Base-by-base conservation (phyloP, 441 rosid genomes). In the Pelargonium hybrid region DNA sequence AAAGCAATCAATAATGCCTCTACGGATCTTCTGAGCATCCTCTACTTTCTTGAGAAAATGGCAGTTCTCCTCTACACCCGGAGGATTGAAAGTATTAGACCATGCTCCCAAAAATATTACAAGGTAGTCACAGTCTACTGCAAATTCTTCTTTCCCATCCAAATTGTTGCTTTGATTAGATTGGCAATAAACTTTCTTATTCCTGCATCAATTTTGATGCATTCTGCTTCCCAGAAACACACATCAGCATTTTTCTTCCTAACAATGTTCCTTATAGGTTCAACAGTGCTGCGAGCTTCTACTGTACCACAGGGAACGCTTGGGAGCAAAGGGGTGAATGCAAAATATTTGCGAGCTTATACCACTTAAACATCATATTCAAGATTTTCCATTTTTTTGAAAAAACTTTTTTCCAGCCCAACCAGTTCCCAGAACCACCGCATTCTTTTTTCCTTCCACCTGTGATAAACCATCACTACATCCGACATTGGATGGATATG, bases 41-140 rank as follows among this genome's bases (percentile, higher is more conserved):
- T 94, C 98, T 70, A 94, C 90, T 79, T 94, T 98, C 99, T 94
- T 94, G 76, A 94, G 82, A 83, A 92, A 94, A 76, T 90, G 83
- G 79, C 97, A 90, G 77, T 90, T 82, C 81, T 90, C 95, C 76
- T 80, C 89, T 4, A 94, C 98, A 69, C 98, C 99, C 8, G 99
- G 98, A 18, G 93, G 92, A 74, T 90, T 92, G 78, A 94, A 94
- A 62, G 99, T 94, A 81, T 94, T 94, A 48, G 96, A 76, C 68
- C 92, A 90, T 76, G 93, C 99, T 73, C 99, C 99, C 81, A 92
- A 89, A 9, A 97, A 96, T 69, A 94, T 82, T 13, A 94, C 88
- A 69, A 94, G 98, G 77, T 87, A 90, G 82, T 94, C 99, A 74
- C 85, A 92, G 54, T 88, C 96, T 43, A 90, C 90, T 34, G 68